Evolutionary conservation across 176 grass and related monocot species (phyloP).

Genomic region (Zoysia pacifica): DNA sequence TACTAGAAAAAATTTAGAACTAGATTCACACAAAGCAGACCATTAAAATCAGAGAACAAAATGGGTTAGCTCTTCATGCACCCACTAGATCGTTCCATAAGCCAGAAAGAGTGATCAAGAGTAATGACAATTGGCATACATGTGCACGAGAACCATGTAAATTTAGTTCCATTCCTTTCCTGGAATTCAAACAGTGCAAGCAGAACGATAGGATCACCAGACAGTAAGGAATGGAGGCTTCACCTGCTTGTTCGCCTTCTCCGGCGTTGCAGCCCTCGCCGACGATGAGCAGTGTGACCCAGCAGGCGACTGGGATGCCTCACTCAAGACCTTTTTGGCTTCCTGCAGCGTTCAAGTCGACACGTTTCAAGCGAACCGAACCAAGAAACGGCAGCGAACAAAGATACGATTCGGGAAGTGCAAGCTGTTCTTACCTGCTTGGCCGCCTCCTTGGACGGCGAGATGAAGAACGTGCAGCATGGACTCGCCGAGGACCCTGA

Average conservation of each 20-base stretch:
- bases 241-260: conserved; percentile 27
- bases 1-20: no score
- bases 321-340: conserved; percentile 13
- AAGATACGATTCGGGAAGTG: neutral
- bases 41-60: no score
- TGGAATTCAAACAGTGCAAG: neutral
- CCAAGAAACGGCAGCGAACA: neutral
- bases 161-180: neutral
- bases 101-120: neutral
- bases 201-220: neutral
- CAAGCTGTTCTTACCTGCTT: conserved; percentile 7
- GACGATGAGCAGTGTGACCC: neutral
- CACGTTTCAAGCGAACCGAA: neutral
- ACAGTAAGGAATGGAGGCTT: neutral
- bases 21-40: no score
- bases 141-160: neutral
- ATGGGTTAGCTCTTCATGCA: neutral
- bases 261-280: neutral
- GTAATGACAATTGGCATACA: neutral
- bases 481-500: neutral
- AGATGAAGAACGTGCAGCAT: conserved; percentile 34
- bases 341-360: conserved; percentile 1
- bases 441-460: conserved; percentile 25
- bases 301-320: conserved; percentile 24
- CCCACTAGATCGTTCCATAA: neutral